A percentile compares a stretch with the other conserved stretches of the same genome.
Evolutionary conservation across 2,329 filamentous ascomycete species (phyloP).

Genomic region (Fusarium tuaranense): DNA sequence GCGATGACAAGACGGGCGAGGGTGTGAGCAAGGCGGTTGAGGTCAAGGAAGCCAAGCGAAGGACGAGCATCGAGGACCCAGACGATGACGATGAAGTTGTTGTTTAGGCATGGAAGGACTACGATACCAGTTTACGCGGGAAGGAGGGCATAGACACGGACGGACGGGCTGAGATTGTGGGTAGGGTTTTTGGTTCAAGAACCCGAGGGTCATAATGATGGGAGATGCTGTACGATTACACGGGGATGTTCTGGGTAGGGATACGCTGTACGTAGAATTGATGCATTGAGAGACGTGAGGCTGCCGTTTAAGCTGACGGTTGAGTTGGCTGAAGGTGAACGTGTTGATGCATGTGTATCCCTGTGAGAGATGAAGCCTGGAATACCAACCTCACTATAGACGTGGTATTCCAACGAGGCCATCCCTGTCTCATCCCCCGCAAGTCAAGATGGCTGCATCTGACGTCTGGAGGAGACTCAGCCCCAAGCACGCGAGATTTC

Average conservation of each 20-base stretch:
- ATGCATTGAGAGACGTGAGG: slow-evolving; percentile 17
- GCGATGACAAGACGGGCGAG: slow-evolving; percentile 44
- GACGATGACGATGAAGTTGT: slow-evolving; percentile 66
- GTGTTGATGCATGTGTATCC: background rate
- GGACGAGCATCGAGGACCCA: slow-evolving; percentile 70
- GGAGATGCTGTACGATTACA: slow-evolving; percentile 31
- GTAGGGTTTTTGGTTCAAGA: slow-evolving; percentile 1
- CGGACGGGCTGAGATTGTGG: background rate
- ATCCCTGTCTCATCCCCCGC: background rate
- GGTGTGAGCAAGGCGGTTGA: slow-evolving; percentile 58
- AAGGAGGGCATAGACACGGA: slow-evolving; percentile 12
- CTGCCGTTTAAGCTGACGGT: background rate
- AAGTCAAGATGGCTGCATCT: background rate
- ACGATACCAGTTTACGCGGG: slow-evolving; percentile 37
- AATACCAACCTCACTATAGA: background rate
- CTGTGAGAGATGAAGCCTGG: background rate
- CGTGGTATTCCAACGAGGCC: background rate
- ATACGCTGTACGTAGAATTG: slow-evolving; percentile 28
- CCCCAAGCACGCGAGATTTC: background rate
- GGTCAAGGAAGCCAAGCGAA: slow-evolving; percentile 64
- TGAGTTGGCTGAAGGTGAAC: background rate
- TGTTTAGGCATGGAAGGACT: slow-evolving; percentile 39
- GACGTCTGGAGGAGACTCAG: background rate
- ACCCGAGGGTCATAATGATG: slow-evolving; percentile 23
- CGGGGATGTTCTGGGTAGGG: slow-evolving; percentile 5